Conservation (phyloP, 176 grass and related monocot species). For the Oryza brachyantha region DNA sequence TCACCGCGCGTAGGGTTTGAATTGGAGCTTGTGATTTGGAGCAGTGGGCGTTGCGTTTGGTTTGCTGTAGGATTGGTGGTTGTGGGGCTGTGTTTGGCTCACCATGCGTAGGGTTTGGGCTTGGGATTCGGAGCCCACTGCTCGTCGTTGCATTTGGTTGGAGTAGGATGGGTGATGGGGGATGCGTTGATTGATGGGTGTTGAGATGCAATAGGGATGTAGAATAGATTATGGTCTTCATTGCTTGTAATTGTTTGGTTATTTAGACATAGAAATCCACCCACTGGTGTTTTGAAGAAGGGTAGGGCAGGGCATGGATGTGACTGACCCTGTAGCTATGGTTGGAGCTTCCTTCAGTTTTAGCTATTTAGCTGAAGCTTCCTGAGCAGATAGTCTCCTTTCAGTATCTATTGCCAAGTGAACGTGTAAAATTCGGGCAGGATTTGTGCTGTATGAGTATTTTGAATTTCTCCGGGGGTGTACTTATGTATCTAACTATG, state of each 20-base stretch:
- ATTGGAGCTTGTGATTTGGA: not conserved
- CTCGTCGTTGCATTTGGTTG: not conserved
- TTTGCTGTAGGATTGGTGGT: not conserved
- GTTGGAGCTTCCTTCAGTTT: conserved; percentile 18
- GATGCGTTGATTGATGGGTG: not conserved
- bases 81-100: not conserved
- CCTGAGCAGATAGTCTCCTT: not conserved
- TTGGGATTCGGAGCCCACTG: too few species aligned
- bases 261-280: not conserved
- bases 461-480: not conserved
- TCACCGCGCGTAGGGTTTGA: not conserved
- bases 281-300: not conserved
- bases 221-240: not conserved
- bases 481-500: not conserved
- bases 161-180: not conserved
- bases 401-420: not conserved
- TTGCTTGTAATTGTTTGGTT: not conserved
- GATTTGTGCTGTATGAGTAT: not conserved
- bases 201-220: conserved; percentile 3
- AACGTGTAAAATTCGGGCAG: not conserved
- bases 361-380: conserved; percentile 2
- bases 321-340: not conserved
- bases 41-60: not conserved
- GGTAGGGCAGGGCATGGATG: not conserved
- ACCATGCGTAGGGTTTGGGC: too few species aligned